Conservation (phyloP, 140 eudicot genomes). For the Anethum foeniculum region DNA sequence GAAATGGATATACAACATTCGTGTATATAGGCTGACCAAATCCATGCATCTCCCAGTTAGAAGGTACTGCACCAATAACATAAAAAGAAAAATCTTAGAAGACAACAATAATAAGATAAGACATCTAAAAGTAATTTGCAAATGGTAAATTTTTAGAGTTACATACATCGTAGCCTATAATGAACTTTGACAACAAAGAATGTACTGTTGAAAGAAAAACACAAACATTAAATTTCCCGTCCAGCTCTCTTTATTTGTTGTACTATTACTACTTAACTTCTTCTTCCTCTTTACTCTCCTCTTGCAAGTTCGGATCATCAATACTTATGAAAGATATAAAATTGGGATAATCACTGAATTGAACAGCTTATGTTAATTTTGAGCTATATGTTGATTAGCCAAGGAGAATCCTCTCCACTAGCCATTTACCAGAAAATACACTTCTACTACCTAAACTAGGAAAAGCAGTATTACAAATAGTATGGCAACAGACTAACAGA, state of each 20-base stretch:
- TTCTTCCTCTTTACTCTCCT: neutral
- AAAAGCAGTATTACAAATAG: neutral
- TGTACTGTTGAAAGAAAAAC: neutral
- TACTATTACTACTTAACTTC: neutral
- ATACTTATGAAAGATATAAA: neutral
- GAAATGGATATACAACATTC: conserved; percentile 78
- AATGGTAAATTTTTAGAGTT: neutral
- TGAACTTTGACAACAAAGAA: neutral
- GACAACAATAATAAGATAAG: neutral
- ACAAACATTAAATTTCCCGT: neutral
- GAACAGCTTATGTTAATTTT: neutral
- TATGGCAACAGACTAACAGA: neutral
- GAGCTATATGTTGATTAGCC: neutral
- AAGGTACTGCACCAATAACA: conserved; percentile 64
- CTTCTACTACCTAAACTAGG: neutral
- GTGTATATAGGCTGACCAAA: conserved; percentile 85
- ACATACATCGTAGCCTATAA: neutral
- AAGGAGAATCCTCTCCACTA: neutral
- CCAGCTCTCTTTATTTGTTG: neutral
- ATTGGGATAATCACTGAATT: neutral
- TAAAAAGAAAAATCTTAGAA: conserved; percentile 15
- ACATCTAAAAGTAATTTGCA: neutral
- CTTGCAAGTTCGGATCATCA: neutral
- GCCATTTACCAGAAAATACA: neutral
- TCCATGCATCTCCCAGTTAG: conserved; percentile 98